phyloP scores from a whole-genome alignment of 768 basidiomycete species.

The Kwoniella mangroviensis region DNA sequence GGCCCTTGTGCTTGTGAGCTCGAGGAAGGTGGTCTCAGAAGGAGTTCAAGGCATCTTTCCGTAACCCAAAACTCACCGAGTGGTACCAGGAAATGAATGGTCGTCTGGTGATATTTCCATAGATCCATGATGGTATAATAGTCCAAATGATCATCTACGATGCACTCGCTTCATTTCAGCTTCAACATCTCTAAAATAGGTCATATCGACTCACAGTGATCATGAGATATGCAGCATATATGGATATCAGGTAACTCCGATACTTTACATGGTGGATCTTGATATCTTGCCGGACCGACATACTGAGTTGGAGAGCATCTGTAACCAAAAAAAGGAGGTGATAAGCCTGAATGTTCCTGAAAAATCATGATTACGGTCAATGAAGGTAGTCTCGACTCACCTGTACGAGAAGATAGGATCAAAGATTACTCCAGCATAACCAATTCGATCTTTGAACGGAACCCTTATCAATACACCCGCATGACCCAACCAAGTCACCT shows the following conservation, averaged over 20 bases:
- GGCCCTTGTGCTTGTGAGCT: too few species aligned
- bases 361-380: too few species aligned
- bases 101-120: slow-evolving; percentile 48
- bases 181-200: not conserved
- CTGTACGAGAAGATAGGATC: slow-evolving; percentile 57
- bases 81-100: slow-evolving; percentile 56
- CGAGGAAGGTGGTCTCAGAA: too few species aligned
- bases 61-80: slow-evolving; percentile 29
- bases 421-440: slow-evolving; percentile 51
- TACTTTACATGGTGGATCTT: slow-evolving; percentile 50
- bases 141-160: slow-evolving; percentile 56
- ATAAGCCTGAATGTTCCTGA: too few species aligned
- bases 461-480: slow-evolving; percentile 51
- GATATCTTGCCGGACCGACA: slow-evolving; percentile 52
- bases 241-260: slow-evolving; percentile 53
- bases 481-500: slow-evolving; percentile 56
- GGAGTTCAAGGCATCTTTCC: too few species aligned
- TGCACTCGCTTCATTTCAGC: slow-evolving; percentile 7
- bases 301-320: slow-evolving; percentile 54
- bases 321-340: too few species aligned
- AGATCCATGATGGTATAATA: slow-evolving; percentile 55
- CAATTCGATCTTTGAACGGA: slow-evolving; percentile 45
- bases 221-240: slow-evolving; percentile 54
- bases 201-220: slow-evolving; percentile 50
- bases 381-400: slow-evolving; percentile 32